Percentiles rank a stretch among this genome's conserved stretches.
Evolutionary conservation across 2,329 filamentous ascomycete genomes (phyloP).

Genomic region (Endocalyx cinctus): DNA sequence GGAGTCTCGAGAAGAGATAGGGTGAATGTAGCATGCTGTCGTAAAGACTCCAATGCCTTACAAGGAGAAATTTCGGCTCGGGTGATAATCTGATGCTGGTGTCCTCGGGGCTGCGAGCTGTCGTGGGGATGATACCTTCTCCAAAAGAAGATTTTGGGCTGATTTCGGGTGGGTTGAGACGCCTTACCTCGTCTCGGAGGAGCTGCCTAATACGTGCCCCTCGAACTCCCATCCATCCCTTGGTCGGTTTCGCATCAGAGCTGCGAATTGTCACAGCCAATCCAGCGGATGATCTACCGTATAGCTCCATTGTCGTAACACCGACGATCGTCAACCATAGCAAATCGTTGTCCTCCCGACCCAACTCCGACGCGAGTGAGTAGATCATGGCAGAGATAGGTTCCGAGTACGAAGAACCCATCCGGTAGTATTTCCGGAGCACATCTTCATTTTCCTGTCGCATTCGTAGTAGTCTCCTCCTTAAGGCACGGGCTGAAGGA

Average conservation of each 20-base stretch:
- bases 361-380: conserved; percentile 88
- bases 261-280: conserved; percentile 57
- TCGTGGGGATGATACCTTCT: conserved; percentile 81
- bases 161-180: conserved; percentile 76
- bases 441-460: conserved; percentile 72
- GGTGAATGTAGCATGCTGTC: conserved; percentile 98
- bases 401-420: conserved; percentile 88
- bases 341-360: conserved; percentile 92
- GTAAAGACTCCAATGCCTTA: conserved; percentile 95
- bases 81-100: conserved; percentile 88
- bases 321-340: conserved; percentile 94
- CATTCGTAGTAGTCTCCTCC: conserved; percentile 68
- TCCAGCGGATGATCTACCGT: conserved; percentile 78
- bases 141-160: conserved; percentile 54
- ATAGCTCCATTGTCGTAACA: conserved; percentile 88
- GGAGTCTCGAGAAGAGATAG: conserved; percentile 84
- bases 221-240: conserved; percentile 76
- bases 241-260: conserved; percentile 51
- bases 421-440: conserved; percentile 76
- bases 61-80: conserved; percentile 86
- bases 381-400: conserved; percentile 94
- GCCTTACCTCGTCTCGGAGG: conserved; percentile 86
- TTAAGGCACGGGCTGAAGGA: conserved; percentile 67
- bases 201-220: conserved; percentile 81
- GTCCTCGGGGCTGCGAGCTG: conserved; percentile 83